A percentile compares a stretch with the other conserved stretches of the same genome.
phyloP scores from a whole-genome alignment of 208 protist genomes.

The Acanthamoeba quina region DNA sequence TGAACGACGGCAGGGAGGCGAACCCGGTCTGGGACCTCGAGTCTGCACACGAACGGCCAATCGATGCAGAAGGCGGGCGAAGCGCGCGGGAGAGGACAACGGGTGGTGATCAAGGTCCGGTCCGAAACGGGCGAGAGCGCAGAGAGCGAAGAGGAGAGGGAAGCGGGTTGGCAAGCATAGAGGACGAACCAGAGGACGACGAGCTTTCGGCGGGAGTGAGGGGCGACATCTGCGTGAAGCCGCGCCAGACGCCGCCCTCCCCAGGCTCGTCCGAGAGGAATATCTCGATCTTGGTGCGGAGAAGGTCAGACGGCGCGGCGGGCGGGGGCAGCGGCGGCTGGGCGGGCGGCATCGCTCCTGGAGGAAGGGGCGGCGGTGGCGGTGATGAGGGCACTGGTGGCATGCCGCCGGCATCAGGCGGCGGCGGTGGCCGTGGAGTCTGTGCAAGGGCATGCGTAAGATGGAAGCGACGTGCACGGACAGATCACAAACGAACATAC shows the following conservation, averaged over 20 bases:
- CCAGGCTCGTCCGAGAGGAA: slow-evolving; percentile 10
- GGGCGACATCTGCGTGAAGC: slow-evolving; percentile 33
- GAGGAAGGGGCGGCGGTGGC: not conserved
- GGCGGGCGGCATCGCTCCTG: not conserved
- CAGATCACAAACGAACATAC: too few relatives aligned
- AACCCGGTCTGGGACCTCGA: slow-evolving; percentile 17
- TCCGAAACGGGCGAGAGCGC: not conserved
- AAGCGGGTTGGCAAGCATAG: not conserved
- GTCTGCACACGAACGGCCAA: not conserved
- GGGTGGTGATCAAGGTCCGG: slow-evolving; percentile 24
- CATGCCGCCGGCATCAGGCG: not conserved
- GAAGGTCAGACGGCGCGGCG: not conserved
- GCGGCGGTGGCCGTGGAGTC: not conserved
- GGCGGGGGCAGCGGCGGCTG: not conserved
- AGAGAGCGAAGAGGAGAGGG: not conserved
- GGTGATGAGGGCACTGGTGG: not conserved
- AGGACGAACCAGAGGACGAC: slow-evolving; percentile 56
- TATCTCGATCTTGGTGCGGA: not conserved
- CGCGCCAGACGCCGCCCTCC: slow-evolving; percentile 17
- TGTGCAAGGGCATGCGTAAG: not conserved
- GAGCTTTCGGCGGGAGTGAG: slow-evolving; percentile 20
- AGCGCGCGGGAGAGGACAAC: not conserved
- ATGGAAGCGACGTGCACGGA: too few relatives aligned
- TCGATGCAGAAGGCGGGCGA: not conserved
- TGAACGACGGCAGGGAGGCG: slow-evolving; percentile 19